phyloP scores from a whole-genome alignment of 2,329 filamentous ascomycete species.

The Aspergillus spinulosporus region DNA sequence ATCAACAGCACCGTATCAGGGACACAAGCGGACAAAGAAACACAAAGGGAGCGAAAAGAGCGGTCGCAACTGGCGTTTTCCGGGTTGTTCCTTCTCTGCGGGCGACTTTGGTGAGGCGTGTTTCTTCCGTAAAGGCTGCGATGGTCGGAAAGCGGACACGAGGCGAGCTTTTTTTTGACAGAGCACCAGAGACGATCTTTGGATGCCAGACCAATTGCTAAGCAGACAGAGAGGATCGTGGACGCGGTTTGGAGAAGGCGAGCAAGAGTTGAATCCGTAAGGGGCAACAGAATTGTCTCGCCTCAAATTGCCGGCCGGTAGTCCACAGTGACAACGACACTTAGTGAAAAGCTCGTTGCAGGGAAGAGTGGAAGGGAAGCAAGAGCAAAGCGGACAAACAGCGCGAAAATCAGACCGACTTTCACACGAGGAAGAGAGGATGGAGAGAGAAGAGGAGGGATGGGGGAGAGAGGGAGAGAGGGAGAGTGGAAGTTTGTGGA shows the following conservation, averaged over 20 bases:
- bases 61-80: constrained; percentile 22
- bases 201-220: constrained; percentile 14
- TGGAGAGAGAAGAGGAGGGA: constrained; percentile 16
- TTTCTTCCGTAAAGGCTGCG: constrained; percentile 3
- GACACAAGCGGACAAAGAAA: constrained; percentile 15
- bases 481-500: constrained; percentile 1
- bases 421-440: constrained; percentile 43
- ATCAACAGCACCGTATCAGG: constrained; percentile 25
- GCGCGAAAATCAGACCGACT: constrained; percentile 36
- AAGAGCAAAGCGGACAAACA: constrained; percentile 18
- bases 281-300: constrained; percentile 24
- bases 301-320: constrained; percentile 28
- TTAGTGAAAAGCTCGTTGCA: constrained; percentile 55
- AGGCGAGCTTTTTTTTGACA: constrained; percentile 1
- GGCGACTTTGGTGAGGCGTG: constrained; percentile 11
- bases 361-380: constrained; percentile 19
- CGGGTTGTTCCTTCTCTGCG: constrained; percentile 19
- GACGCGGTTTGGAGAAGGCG: constrained; percentile 11
- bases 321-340: constrained; percentile 46
- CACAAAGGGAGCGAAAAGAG: constrained; percentile 31
- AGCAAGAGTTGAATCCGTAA: constrained; percentile 10
- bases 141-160: constrained; percentile 13
- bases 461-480: background rate
- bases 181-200: constrained; percentile 14
- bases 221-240: constrained; percentile 15